These are phyloP conservation scores for Yamadazyma oceani DNA, from an alignment of 1,139 yeast species.

Conservation along the genomic window DNA sequence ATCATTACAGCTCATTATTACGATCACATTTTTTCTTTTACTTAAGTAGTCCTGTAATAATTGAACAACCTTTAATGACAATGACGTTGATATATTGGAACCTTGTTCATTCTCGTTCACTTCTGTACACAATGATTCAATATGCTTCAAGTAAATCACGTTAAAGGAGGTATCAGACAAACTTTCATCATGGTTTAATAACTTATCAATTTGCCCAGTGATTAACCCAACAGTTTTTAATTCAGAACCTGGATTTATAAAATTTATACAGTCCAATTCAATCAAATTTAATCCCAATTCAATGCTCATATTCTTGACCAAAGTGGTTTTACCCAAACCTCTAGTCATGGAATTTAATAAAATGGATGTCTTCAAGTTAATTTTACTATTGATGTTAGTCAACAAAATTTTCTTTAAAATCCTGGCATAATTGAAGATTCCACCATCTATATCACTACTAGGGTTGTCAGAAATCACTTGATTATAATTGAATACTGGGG, in stretches of 20 bases:
- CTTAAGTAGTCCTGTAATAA: slow-evolving; percentile 56
- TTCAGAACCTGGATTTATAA: slow-evolving; percentile 69
- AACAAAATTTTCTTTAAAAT: slow-evolving; percentile 52
- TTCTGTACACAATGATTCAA: slow-evolving; percentile 71
- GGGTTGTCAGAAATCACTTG: slow-evolving; percentile 13
- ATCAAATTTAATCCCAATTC: slow-evolving; percentile 68
- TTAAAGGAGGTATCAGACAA: slow-evolving; percentile 26
- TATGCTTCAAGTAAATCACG: slow-evolving; percentile 64
- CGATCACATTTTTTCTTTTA: slow-evolving; percentile 39
- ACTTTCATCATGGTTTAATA: slow-evolving; percentile 24
- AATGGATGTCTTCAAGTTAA: slow-evolving; percentile 58
- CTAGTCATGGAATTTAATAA: slow-evolving; percentile 68
- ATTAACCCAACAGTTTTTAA: slow-evolving; percentile 77
- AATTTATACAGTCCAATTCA: slow-evolving; percentile 67
- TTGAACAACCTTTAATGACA: slow-evolving; percentile 60
- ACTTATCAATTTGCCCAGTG: slow-evolving; percentile 71
- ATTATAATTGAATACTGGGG: slow-evolving; percentile 38
- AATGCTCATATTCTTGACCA: slow-evolving; percentile 55
- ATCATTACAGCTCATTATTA: slow-evolving; percentile 73
- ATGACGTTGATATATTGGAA: slow-evolving; percentile 51
- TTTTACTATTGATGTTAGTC: slow-evolving; percentile 40
- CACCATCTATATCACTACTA: slow-evolving; percentile 5
- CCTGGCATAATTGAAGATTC: slow-evolving; percentile 49
- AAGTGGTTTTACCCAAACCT: slow-evolving; percentile 76
- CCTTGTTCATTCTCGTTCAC: slow-evolving; percentile 65